Conservation (phyloP, 2,329 filamentous ascomycete genomes). For the Fusarium musae region DNA sequence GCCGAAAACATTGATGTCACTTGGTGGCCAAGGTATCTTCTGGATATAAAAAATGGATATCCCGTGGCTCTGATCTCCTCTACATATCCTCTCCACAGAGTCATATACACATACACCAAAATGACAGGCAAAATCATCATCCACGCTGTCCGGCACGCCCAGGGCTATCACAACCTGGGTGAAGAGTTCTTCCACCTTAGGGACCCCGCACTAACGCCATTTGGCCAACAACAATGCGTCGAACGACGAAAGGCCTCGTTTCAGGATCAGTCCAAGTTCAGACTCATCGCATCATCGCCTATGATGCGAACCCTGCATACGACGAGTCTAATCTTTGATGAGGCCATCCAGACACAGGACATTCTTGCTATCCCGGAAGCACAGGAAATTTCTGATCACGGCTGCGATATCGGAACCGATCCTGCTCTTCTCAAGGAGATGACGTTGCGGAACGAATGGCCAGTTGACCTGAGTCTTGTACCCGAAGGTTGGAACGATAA, state of each 20-base stretch:
- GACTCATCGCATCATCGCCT: slow-evolving; percentile 25
- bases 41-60: not conserved
- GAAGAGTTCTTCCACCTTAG: slow-evolving; percentile 31
- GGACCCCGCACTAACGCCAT: slow-evolving; percentile 32
- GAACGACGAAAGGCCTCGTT: slow-evolving; percentile 29
- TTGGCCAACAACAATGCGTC: slow-evolving; percentile 28
- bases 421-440: not conserved
- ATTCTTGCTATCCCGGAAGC: slow-evolving; percentile 34
- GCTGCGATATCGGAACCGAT: slow-evolving; percentile 24
- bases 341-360: slow-evolving; percentile 12
- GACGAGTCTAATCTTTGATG: slow-evolving; percentile 14
- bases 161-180: slow-evolving; percentile 34
- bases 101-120: not conserved
- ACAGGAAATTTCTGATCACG: slow-evolving; percentile 33
- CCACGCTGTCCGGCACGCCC: slow-evolving; percentile 29
- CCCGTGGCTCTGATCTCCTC: not conserved
- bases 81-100: not conserved
- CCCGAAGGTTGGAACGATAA: slow-evolving; percentile 22
- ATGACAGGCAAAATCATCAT: slow-evolving; percentile 27
- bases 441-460: slow-evolving; percentile 13
- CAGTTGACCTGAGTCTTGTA: slow-evolving; percentile 27
- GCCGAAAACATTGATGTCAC: slow-evolving; percentile 1
- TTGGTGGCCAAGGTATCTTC: not conserved
- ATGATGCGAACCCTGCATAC: slow-evolving; percentile 30
- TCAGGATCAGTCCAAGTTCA: slow-evolving; percentile 31